phyloP scores from a whole-genome alignment of 2,329 filamentous ascomycete genomes.

The Colletotrichum costaricense region DNA sequence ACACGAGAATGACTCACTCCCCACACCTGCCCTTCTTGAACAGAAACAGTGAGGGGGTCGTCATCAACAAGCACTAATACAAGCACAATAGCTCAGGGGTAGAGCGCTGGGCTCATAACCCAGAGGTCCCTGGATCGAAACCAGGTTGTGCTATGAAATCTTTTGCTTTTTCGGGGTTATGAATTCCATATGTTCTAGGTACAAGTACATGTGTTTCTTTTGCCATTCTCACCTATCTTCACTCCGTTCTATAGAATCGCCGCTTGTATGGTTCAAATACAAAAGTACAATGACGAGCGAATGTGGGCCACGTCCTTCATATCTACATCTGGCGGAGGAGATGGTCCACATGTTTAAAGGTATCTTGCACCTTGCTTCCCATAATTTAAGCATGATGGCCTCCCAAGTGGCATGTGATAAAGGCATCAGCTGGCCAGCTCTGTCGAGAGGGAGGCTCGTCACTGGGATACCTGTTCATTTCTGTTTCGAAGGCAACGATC shows the following conservation, averaged over 20 bases:
- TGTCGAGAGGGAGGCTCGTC: background rate
- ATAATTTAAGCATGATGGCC: background rate
- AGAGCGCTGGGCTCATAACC: conserved; percentile 36
- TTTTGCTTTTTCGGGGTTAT: background rate
- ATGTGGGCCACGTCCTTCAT: too few species aligned
- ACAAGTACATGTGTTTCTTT: background rate
- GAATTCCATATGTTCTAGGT: background rate
- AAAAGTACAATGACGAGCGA: background rate
- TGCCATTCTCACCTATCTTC: background rate
- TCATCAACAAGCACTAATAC: background rate
- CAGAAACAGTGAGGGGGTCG: fast-evolving
- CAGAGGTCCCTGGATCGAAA: conserved; percentile 36
- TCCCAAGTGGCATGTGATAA: background rate
- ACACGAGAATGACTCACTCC: background rate
- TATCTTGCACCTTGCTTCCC: background rate
- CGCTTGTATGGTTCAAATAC: background rate
- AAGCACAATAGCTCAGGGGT: conserved; percentile 36
- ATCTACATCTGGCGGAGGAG: background rate
- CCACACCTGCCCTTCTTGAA: background rate
- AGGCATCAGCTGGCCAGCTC: background rate
- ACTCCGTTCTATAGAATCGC: background rate
- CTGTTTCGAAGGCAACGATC: background rate
- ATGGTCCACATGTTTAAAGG: too few species aligned
- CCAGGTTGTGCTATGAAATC: conserved; percentile 18
- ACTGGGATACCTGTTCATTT: background rate